Evolutionary conservation across 495 filamentous ascomycete genomes (phyloP).

Genomic region (Glutinoglossum americanum): DNA sequence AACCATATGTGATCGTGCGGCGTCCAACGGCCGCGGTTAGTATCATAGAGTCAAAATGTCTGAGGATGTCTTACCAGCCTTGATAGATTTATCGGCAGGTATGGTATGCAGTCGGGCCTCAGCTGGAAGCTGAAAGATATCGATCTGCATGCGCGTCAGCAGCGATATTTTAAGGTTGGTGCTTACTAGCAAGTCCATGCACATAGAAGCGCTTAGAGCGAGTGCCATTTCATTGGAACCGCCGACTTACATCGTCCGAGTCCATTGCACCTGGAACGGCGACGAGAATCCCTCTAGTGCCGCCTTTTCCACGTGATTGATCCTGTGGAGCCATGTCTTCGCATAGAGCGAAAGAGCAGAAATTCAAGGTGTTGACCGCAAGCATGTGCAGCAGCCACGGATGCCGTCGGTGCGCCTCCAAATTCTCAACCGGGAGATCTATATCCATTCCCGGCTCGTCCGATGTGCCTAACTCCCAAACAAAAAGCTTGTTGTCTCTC

Average conservation of each 20-base stretch:
- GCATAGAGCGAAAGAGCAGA: constrained; percentile 69
- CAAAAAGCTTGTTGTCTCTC: constrained; percentile 64
- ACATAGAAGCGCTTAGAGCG: neutral
- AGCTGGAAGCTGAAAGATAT: constrained; percentile 68
- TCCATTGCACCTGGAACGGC: constrained; percentile 59
- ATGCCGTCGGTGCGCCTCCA: constrained; percentile 19
- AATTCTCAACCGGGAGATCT: constrained; percentile 41
- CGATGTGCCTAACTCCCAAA: constrained; percentile 48
- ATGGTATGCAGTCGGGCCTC: constrained; percentile 48
- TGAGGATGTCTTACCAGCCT: constrained; percentile 26
- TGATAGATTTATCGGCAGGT: constrained; percentile 27
- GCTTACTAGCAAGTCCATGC: neutral
- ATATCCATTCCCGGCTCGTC: constrained; percentile 47
- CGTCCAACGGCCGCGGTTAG: neutral
- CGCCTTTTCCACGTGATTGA: neutral
- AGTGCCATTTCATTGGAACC: neutral
- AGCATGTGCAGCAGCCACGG: constrained; percentile 76
- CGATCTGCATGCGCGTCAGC: constrained; percentile 28
- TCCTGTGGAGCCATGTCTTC: constrained; percentile 6
- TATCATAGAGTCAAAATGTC: too few relatives aligned
- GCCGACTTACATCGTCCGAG: constrained; percentile 26
- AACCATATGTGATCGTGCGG: neutral
- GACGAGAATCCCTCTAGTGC: constrained; percentile 25
- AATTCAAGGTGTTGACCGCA: constrained; percentile 83
- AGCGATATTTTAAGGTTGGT: neutral